These are phyloP conservation scores for Dryas octopetala DNA, from an alignment of 306 rosid species.

Conservation along the genomic window DNA sequence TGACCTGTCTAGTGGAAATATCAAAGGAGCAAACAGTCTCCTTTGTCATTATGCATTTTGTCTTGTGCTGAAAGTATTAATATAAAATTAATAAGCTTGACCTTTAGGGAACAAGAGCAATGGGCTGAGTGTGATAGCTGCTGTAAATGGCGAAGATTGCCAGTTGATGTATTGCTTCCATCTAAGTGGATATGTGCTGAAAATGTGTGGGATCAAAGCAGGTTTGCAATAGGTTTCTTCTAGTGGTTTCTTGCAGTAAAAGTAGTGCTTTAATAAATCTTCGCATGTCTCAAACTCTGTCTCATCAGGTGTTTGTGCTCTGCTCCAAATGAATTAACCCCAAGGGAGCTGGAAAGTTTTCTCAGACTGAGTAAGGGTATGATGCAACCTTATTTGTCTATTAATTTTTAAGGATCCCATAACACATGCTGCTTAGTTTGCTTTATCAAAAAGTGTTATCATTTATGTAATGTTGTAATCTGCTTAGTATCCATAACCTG, in stretches of 20 bases:
- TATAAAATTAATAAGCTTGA: no score
- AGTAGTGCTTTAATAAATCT: slow-evolving; percentile 17
- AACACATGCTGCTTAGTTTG: neutral
- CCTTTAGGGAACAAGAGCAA: slow-evolving; percentile 79
- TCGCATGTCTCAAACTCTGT: slow-evolving; percentile 30
- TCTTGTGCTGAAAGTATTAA: neutral
- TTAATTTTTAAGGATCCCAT: slow-evolving; percentile 13
- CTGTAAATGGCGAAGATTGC: slow-evolving; percentile 90
- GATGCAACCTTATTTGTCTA: slow-evolving; percentile 20
- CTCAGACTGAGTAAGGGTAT: slow-evolving; percentile 77
- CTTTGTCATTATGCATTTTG: neutral
- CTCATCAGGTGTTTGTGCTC: slow-evolving; percentile 80
- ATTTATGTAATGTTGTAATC: neutral
- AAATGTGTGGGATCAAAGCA: slow-evolving; percentile 85
- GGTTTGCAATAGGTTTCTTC: slow-evolving; percentile 42
- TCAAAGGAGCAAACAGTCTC: neutral
- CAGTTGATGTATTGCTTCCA: slow-evolving; percentile 79
- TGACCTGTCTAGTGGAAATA: neutral
- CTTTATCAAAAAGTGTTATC: neutral
- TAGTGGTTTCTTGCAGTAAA: slow-evolving; percentile 15
- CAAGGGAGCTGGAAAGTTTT: slow-evolving; percentile 82
- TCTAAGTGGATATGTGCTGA: slow-evolving; percentile 82
- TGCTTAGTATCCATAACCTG: neutral
- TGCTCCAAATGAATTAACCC: slow-evolving; percentile 71
- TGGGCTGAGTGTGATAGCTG: slow-evolving; percentile 96